Base-by-base conservation (phyloP, 164 flowering plant genomes). In the Umbellularia californica region DNA sequence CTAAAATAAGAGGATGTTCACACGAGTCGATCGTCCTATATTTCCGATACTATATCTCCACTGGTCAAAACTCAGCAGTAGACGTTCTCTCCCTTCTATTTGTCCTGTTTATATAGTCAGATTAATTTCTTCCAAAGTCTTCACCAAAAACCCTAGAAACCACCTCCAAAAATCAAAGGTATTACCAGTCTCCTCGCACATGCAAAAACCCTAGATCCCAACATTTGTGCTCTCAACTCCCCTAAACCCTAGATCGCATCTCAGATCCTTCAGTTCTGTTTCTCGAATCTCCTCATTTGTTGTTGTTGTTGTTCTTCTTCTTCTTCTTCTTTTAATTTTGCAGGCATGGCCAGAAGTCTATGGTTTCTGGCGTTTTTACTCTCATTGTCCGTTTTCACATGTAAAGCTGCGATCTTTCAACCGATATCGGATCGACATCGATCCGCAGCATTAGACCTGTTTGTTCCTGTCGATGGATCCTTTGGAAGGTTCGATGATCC, bases 351-450 rank as follows among this genome's bases (percentile, higher is more conserved):
- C 74, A 82, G 87, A 82, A 81, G 66, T 65, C 74, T 81, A 30
- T 83, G 81, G 77, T 81, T 87, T 82, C 85, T 92, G 84, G 80
- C 83, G 68, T 74, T 87, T 71, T 13, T 88, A 17, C 72, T 86
- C 50, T 71, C 83, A 14, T 23, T 85, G 11, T 75, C 85, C 78
- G 79, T 85, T 35, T 35, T 35, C 17, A 55, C 20, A 74, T 83
- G 87, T 73, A 77, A 77, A 19, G 89, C 96, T 35, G 83, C 91
- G 41, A 77, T 81, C 72, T 82, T 90, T 71, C 84, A 79, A 1
- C 97, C 98, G 69, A 82, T 94, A 67, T 85, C 97, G 0, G 90
- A 92, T 20, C 71, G 84, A 24, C 95, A 92, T 75, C 88, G 97
- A 89, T 92, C 97, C 28, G 94, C 91, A 2, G 97, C 97, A 19